Percentiles rank a stretch among this genome's conserved stretches.
phyloP scores from a whole-genome alignment of 345 rosid species.

The Acer saccharum region DNA sequence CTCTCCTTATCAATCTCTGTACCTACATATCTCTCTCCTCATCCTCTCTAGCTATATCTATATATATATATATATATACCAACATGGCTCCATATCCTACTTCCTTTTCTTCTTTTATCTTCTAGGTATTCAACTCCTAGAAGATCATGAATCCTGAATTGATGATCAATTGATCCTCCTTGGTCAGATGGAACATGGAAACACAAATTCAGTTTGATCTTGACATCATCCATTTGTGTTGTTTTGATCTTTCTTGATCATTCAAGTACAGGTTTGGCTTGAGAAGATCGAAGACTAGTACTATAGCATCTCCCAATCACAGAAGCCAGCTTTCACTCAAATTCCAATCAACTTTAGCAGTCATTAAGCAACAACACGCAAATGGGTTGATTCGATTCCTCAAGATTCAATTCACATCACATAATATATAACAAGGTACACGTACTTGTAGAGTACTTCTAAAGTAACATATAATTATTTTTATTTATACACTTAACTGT shows the following conservation, averaged over 20 bases:
- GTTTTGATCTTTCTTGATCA: constrained; percentile 13
- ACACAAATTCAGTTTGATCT: constrained; percentile 1
- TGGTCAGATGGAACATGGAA: not conserved
- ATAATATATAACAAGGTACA: not conserved
- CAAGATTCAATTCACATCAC: not conserved
- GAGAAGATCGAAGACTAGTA: not conserved
- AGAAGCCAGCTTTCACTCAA: too few species aligned
- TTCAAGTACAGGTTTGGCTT: constrained; percentile 22
- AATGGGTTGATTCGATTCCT: constrained; percentile 17
- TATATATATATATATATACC: not conserved
- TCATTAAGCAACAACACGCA: not conserved
- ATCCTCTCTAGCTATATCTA: constrained; percentile 14
- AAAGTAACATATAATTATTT: not conserved
- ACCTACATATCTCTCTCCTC: constrained; percentile 18
- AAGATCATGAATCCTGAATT: not conserved
- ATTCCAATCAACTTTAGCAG: not conserved
- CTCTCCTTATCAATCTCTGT: constrained; percentile 23
- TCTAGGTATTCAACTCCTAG: constrained; percentile 9
- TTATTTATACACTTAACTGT: not conserved
- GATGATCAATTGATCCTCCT: not conserved
- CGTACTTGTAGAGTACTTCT: not conserved
- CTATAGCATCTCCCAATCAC: too few species aligned
- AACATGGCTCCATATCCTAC: not conserved
- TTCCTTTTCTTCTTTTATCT: not conserved
- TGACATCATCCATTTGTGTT: not conserved